Percentiles rank a stretch among this genome's conserved stretches.
Evolutionary conservation across 768 basidiomycete species (phyloP).

Genomic region (Lentinus brumalis): DNA sequence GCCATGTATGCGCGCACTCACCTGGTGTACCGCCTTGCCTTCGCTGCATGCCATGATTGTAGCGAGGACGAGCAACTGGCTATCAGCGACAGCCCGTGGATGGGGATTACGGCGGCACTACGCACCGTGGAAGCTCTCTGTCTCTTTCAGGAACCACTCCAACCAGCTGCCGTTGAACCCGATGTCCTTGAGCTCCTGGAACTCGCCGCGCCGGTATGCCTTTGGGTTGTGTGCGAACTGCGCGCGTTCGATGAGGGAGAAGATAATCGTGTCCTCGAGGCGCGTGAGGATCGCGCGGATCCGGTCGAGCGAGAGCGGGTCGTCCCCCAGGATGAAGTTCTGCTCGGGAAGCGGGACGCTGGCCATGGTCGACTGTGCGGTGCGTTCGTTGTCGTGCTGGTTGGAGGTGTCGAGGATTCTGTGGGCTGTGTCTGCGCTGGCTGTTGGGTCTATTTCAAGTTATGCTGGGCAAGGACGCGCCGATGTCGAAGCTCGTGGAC

Average conservation of each 20-base stretch:
- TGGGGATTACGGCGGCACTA: constrained; percentile 12
- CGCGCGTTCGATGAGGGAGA: constrained; percentile 93
- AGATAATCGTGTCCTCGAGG: constrained; percentile 99
- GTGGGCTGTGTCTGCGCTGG: too few relatives aligned
- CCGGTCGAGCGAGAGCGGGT: constrained; percentile 84
- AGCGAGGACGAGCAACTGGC: not conserved
- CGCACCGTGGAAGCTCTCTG: constrained; percentile 91
- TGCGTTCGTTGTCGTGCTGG: not conserved
- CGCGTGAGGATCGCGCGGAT: constrained; percentile 87
- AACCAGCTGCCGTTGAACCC: constrained; percentile 90
- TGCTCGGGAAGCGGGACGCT: constrained; percentile 32
- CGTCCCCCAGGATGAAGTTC: constrained; percentile 68
- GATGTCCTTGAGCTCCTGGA: constrained; percentile 72
- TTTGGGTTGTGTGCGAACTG: constrained; percentile 93
- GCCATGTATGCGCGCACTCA: constrained; percentile 30
- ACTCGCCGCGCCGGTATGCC: constrained; percentile 81
- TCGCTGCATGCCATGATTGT: constrained; percentile 54
- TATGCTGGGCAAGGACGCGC: too few relatives aligned
- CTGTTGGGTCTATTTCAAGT: too few relatives aligned
- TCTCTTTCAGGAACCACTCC: constrained; percentile 97
- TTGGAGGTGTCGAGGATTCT: not conserved
- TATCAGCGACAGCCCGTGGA: constrained; percentile 1
- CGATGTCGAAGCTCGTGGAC: too few relatives aligned
- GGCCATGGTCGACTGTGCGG: constrained; percentile 20
- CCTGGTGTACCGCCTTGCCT: constrained; percentile 95